Conservation (phyloP, 495 filamentous ascomycete genomes). For the Aspergillus haitiensis region DNA sequence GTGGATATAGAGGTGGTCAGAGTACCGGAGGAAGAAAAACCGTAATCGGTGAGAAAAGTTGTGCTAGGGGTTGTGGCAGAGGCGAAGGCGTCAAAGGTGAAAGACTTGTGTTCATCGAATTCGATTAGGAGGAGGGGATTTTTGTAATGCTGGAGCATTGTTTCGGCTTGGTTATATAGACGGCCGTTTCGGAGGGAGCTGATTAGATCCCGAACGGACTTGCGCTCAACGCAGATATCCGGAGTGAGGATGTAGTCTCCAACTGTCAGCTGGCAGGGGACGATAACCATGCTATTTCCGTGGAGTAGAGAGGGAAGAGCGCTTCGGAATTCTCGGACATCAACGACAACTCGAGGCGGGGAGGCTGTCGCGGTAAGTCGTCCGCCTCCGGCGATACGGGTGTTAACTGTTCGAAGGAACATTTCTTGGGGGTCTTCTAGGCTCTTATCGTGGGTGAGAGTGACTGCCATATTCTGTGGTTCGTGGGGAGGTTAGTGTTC, state of each 20-base stretch:
- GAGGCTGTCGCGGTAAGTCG: constrained; percentile 82
- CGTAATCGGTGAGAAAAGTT: constrained; percentile 53
- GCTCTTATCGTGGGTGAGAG: constrained; percentile 70
- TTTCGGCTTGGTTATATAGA: constrained; percentile 88
- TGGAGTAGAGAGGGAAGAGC: constrained; percentile 89
- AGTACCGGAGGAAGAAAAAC: constrained; percentile 65
- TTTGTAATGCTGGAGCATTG: constrained; percentile 91
- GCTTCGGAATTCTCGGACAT: constrained; percentile 93
- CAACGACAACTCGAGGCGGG: constrained; percentile 91
- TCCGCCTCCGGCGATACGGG: constrained; percentile 92
- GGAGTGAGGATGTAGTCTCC: constrained; percentile 95
- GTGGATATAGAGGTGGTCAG: constrained; percentile 51
- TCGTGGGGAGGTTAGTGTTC: constrained; percentile 13
- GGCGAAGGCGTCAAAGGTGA: constrained; percentile 91
- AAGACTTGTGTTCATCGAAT: constrained; percentile 96
- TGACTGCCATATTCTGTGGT: constrained; percentile 74
- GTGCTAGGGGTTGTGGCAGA: constrained; percentile 38
- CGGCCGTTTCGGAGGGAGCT: constrained; percentile 87
- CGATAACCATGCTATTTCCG: constrained; percentile 76
- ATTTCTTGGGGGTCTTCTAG: constrained; percentile 85
- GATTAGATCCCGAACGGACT: constrained; percentile 88
- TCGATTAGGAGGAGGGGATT: constrained; percentile 91
- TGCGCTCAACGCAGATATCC: constrained; percentile 89
- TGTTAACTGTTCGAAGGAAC: constrained; percentile 94
- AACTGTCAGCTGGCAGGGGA: constrained; percentile 94